Evolutionary conservation across 169 alveolate genomes (phyloP).

Genomic region (Cryptosporidium sp.): DNA sequence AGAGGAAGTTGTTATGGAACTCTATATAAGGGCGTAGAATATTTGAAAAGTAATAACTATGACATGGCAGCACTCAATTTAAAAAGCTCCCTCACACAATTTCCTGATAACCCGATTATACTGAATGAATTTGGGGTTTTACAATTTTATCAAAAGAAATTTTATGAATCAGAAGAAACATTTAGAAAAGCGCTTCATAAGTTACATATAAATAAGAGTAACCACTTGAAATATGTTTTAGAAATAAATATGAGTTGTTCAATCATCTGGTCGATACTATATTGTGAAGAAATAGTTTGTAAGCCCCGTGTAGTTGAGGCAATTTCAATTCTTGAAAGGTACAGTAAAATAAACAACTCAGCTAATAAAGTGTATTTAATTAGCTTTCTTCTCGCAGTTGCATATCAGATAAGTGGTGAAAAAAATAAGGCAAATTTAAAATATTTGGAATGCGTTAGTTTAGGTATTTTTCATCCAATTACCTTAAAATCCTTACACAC

Average conservation of each 20-base stretch:
- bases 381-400: constrained; percentile 22
- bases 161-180: constrained; percentile 5
- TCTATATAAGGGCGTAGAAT: constrained; percentile 62
- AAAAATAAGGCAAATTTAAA: constrained; percentile 17
- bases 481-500: constrained; percentile 31
- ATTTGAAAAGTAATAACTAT: constrained; percentile 23
- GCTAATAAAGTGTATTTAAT: background rate
- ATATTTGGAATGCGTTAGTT: constrained; percentile 26
- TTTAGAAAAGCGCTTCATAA: constrained; percentile 28
- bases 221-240: constrained; percentile 1
- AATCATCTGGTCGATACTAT: constrained; percentile 45
- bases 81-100: constrained; percentile 15
- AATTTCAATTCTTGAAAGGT: constrained; percentile 15
- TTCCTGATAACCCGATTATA: constrained; percentile 11
- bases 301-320: constrained; percentile 17
- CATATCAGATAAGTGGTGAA: constrained; percentile 24
- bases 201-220: background rate
- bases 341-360: background rate
- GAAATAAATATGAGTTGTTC: constrained; percentile 50
- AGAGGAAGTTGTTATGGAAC: constrained; percentile 51
- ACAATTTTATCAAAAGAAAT: constrained; percentile 35
- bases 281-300: background rate
- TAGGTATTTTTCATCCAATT: background rate
- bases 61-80: constrained; percentile 16
- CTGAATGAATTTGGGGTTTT: constrained; percentile 67